These are phyloP conservation scores for Knufia fluminis DNA, from an alignment of 2,329 filamentous ascomycete species.

Conservation along the genomic window DNA sequence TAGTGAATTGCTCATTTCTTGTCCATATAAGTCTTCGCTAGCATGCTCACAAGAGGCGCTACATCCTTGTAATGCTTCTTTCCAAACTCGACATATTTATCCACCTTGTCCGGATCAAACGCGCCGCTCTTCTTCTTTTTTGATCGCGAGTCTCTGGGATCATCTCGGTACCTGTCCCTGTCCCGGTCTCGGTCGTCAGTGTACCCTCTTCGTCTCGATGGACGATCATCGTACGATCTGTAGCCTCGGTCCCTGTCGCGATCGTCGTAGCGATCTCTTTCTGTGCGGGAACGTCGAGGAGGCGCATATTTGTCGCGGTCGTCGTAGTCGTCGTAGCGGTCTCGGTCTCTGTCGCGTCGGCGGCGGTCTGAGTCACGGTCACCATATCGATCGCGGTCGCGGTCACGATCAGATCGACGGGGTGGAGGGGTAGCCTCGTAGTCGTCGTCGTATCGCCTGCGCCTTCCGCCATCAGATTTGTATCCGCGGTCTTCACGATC, in stretches of 20 bases:
- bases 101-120: constrained; percentile 15
- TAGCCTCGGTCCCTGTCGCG: constrained; percentile 8
- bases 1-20: too few species aligned
- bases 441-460: constrained; percentile 17
- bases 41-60: constrained; percentile 16
- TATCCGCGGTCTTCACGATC: constrained; percentile 16
- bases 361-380: neutral
- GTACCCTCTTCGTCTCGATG: neutral
- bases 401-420: constrained; percentile 15
- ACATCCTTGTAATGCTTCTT: constrained; percentile 24
- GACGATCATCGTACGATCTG: constrained; percentile 10
- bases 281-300: neutral
- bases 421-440: constrained; percentile 8
- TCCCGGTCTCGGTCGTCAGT: constrained; percentile 1
- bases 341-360: constrained; percentile 11
- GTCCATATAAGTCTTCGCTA: constrained; percentile 23
- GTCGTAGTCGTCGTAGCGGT: constrained; percentile 15
- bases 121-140: constrained; percentile 17
- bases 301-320: constrained; percentile 8
- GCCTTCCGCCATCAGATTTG: constrained; percentile 14
- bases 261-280: constrained; percentile 8
- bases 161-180: constrained; percentile 4
- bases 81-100: constrained; percentile 17
- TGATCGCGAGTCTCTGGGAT: too few species aligned
- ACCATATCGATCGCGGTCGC: constrained; percentile 10